These are phyloP conservation scores for Orbilia javanica DNA, from an alignment of 2,329 filamentous ascomycete species.

Conservation along the genomic window DNA sequence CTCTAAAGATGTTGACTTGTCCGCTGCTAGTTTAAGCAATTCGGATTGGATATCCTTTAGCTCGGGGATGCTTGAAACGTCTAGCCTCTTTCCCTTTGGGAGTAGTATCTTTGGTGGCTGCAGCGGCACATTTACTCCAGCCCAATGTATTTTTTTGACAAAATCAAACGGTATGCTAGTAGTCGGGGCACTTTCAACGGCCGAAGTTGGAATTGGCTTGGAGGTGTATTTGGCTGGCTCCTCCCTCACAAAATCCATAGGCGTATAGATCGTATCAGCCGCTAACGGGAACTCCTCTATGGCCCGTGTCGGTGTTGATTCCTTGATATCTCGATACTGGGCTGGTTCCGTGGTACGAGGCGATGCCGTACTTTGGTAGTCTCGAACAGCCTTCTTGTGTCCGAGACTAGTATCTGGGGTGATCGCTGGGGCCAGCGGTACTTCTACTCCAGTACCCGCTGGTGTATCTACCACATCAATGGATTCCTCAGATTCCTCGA, in stretches of 20 bases:
- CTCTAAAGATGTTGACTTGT: neutral
- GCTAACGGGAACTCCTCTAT: neutral
- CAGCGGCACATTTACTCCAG: neutral
- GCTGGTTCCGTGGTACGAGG: neutral
- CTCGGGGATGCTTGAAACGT: neutral
- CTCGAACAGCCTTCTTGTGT: too few relatives aligned
- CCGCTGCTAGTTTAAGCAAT: neutral
- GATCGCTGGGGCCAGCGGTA: too few relatives aligned
- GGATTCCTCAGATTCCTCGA: neutral
- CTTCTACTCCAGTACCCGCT: neutral
- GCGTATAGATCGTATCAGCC: neutral
- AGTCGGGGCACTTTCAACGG: neutral
- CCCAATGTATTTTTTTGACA: neutral
- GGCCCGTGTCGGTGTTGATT: neutral
- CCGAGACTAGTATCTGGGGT: neutral
- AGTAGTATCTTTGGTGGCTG: slow-evolving; percentile 7
- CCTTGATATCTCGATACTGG: neutral
- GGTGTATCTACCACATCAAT: neutral
- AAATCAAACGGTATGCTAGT: neutral
- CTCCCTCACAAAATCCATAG: neutral
- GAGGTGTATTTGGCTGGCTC: too few relatives aligned
- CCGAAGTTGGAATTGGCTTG: neutral
- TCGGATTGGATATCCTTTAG: neutral
- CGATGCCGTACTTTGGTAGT: neutral
- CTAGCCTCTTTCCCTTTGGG: neutral